Base-by-base conservation (phyloP, 345 rosid species). In the Brassica rapa region DNA sequence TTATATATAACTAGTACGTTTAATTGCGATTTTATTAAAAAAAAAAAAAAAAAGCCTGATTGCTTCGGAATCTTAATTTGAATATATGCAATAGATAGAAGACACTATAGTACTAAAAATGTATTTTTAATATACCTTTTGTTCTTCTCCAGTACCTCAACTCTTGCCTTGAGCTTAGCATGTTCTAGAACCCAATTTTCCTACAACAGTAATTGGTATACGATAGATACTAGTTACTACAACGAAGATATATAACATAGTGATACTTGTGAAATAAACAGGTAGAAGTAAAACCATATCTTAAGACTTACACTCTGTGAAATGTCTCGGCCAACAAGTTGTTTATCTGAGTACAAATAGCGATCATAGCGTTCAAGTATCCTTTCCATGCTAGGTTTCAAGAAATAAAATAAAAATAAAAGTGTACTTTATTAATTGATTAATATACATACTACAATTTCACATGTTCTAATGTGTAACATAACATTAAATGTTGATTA, bases 361-460 rank as follows among this genome's bases (percentile, higher is more conserved):
- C 98, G 85, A 84, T 94, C 98, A 59, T 94, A 88, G 19, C 97
- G 89, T 85, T 92, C 98, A 24, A 94, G 93, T 64, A 94, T 89
- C 81, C 83, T 92, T 77, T 92, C 98, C 98, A 94, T 94, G 85
- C 98, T 94, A 66, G 15, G 64, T 65, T 67, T 21, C 35, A 23
- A 32, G 55, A 19, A 66, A 5, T 55, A 30, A 51, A 68, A 41
- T 12, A n/a, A 25, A 61, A 2, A 16, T 43, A 33, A 19, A 41
- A 6, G 27, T 10, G 8, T n/a, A 2, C 1, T 71, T 16, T 62
- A 11, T 66, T 24, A 56, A 16, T 15, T 62, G 23, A 62, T 49
- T 30, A 29, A 62, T 21, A 49, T 49, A 3, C 46, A 37, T 23
- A 19, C 29, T 60, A 5, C 2, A 37, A 37, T 41, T 27, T 57